phyloP scores from a whole-genome alignment of 2,329 filamentous ascomycete species.

The Fonsecaea pugnacius region DNA sequence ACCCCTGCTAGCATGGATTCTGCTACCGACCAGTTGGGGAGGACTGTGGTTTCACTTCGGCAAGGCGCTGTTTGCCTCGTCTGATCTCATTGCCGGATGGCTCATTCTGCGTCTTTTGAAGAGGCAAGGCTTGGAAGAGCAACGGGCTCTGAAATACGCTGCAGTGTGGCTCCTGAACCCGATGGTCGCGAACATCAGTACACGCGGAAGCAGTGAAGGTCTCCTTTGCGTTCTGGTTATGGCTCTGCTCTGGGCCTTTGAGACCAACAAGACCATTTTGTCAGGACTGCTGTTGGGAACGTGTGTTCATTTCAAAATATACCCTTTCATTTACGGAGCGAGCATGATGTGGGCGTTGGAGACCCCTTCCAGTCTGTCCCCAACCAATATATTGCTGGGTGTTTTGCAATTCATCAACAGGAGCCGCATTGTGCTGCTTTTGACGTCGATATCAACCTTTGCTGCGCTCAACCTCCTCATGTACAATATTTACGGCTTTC shows the following conservation, averaged over 20 bases:
- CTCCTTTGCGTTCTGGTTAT: slow-evolving; percentile 83
- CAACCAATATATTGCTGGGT: slow-evolving; percentile 31
- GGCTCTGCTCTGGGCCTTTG: slow-evolving; percentile 79
- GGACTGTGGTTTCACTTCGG: slow-evolving; percentile 76
- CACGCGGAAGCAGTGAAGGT: slow-evolving; percentile 90
- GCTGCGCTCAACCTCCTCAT: slow-evolving; percentile 73
- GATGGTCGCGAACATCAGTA: slow-evolving; percentile 97
- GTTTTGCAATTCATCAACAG: slow-evolving; percentile 45
- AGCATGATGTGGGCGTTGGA: slow-evolving; percentile 51
- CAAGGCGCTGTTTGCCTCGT: slow-evolving; percentile 81
- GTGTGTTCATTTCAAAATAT: slow-evolving; percentile 96
- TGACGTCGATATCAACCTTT: slow-evolving; percentile 74
- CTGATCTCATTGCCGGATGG: slow-evolving; percentile 84
- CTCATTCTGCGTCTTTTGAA: slow-evolving; percentile 66
- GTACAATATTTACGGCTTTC: slow-evolving; percentile 75
- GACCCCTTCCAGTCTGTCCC: slow-evolving; percentile 11
- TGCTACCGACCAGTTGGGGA: slow-evolving; percentile 75
- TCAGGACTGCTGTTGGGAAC: slow-evolving; percentile 79
- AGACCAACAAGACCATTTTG: slow-evolving; percentile 64
- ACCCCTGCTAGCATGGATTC: slow-evolving; percentile 86
- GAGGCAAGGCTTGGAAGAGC: slow-evolving; percentile 52
- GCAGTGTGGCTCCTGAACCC: slow-evolving; percentile 94
- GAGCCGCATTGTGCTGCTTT: slow-evolving; percentile 44
- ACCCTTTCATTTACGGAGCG: slow-evolving; percentile 92
- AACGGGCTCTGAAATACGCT: slow-evolving; percentile 72